Evolutionary conservation across 2,329 filamentous ascomycete genomes (phyloP).

Genomic region (Phialophora chinensis): DNA sequence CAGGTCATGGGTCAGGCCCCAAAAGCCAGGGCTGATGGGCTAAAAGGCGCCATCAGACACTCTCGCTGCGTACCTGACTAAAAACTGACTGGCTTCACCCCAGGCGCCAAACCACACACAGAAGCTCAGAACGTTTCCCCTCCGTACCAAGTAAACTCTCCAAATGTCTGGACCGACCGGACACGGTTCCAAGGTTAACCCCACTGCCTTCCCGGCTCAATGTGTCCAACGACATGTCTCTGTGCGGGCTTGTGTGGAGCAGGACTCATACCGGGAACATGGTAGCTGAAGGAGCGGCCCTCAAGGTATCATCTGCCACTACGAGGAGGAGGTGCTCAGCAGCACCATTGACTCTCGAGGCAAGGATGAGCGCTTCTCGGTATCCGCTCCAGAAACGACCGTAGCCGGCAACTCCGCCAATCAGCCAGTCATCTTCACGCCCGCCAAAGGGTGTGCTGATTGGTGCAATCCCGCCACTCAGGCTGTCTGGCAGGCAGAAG

Average conservation of each 20-base stretch:
- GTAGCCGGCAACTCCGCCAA: constrained; percentile 18
- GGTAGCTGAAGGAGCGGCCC: background rate
- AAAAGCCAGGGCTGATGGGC: constrained; percentile 16
- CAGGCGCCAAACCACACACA: constrained; percentile 12
- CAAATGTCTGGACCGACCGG: constrained; percentile 15
- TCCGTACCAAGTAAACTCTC: constrained; percentile 5
- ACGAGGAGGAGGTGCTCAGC: background rate
- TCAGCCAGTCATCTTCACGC: constrained; percentile 12
- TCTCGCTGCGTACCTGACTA: constrained; percentile 36
- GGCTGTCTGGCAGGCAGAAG: constrained; percentile 1
- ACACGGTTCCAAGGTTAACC: constrained; percentile 13
- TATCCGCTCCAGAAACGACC: constrained; percentile 14
- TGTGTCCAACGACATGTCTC: background rate
- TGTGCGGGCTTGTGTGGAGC: background rate
- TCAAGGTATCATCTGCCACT: constrained; percentile 1
- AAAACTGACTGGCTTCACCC: constrained; percentile 23
- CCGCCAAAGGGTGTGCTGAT: constrained; percentile 7
- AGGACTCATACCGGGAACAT: background rate
- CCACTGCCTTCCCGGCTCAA: background rate
- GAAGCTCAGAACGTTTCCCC: constrained; percentile 9
- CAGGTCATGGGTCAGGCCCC: constrained; percentile 31
- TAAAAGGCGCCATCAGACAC: constrained; percentile 14
- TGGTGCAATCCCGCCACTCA: constrained; percentile 5
- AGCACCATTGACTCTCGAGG: constrained; percentile 15
- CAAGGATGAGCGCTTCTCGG: constrained; percentile 15